These are phyloP conservation scores for Gossypium stocksii DNA, from an alignment of 345 rosid genomes.

Conservation along the genomic window DNA sequence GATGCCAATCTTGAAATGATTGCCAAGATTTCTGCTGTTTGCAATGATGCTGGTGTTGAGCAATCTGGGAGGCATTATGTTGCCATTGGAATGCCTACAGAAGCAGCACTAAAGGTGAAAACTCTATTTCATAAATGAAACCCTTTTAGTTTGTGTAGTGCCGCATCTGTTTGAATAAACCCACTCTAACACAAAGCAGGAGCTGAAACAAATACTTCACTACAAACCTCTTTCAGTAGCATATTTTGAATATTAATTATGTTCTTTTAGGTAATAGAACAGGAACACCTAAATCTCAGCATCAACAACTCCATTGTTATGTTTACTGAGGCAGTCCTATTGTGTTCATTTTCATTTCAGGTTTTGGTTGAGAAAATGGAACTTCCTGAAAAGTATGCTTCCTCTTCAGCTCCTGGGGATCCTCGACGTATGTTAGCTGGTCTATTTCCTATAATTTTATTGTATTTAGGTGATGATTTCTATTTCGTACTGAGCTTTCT, in stretches of 20 bases:
- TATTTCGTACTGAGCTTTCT: neutral
- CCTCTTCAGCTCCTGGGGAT: slow-evolving; percentile 40
- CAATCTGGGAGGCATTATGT: slow-evolving; percentile 59
- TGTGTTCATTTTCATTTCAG: slow-evolving; percentile 30
- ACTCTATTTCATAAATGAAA: neutral
- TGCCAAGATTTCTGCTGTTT: slow-evolving; percentile 82
- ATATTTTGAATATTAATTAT: neutral
- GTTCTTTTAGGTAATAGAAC: neutral
- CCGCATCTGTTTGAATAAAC: slow-evolving; percentile 3
- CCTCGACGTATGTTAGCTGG: slow-evolving; percentile 42
- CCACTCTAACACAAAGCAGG: neutral
- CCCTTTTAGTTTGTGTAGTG: neutral
- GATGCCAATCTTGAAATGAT: slow-evolving; percentile 87
- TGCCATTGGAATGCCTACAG: slow-evolving; percentile 80
- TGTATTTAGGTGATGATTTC: neutral
- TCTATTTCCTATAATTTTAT: slow-evolving; percentile 4
- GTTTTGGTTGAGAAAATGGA: slow-evolving; percentile 98
- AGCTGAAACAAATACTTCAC: neutral
- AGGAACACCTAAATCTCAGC: neutral
- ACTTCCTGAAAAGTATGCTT: slow-evolving; percentile 48
- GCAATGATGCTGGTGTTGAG: slow-evolving; percentile 81
- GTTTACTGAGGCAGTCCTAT: neutral
- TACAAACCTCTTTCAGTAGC: neutral
- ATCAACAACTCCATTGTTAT: neutral
- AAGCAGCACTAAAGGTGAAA: slow-evolving; percentile 90